Evolutionary conservation across 352 stramenopile species (phyloP).

Genomic region (Phytopythium delawarense): DNA sequence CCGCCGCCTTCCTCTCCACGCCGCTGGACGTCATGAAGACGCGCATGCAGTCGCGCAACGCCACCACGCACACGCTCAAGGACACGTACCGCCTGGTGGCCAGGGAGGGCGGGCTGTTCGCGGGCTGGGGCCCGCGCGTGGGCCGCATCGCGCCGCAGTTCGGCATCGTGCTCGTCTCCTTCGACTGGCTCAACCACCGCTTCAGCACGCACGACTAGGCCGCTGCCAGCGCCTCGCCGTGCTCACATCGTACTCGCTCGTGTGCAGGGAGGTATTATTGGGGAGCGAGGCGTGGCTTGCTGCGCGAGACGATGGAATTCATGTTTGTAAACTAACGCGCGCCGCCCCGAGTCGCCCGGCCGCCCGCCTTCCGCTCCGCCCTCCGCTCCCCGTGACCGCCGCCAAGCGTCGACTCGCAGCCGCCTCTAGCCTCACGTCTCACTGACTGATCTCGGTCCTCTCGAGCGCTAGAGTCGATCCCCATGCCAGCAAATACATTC

Average conservation of each 20-base stretch:
- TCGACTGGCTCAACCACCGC: conserved; percentile 74
- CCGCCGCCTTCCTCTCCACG: conserved; percentile 72
- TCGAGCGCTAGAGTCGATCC: conserved; percentile 4
- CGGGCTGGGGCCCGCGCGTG: conserved; percentile 65
- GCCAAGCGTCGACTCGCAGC: not conserved
- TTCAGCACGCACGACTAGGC: conserved; percentile 24
- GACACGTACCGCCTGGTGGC: conserved; percentile 53
- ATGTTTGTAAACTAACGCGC: conserved; percentile 6
- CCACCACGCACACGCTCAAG: conserved; percentile 34
- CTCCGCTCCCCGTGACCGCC: not conserved
- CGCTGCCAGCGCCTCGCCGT: too few relatives aligned
- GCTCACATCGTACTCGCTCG: not conserved
- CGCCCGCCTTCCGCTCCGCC: not conserved
- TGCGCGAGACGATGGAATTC: not conserved
- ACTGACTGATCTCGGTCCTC: not conserved
- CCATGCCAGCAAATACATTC: not conserved
- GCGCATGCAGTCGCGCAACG: conserved; percentile 68
- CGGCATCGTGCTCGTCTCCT: conserved; percentile 76
- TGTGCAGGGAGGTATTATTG: not conserved
- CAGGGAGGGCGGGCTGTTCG: conserved; percentile 60
- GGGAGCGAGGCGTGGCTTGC: not conserved
- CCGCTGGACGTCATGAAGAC: conserved; percentile 78
- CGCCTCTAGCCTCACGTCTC: not conserved
- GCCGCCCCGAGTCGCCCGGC: not conserved
- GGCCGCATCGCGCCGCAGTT: conserved; percentile 78